phyloP scores from a whole-genome alignment of 306 rosid species.

The Vachellia pachyceras region DNA sequence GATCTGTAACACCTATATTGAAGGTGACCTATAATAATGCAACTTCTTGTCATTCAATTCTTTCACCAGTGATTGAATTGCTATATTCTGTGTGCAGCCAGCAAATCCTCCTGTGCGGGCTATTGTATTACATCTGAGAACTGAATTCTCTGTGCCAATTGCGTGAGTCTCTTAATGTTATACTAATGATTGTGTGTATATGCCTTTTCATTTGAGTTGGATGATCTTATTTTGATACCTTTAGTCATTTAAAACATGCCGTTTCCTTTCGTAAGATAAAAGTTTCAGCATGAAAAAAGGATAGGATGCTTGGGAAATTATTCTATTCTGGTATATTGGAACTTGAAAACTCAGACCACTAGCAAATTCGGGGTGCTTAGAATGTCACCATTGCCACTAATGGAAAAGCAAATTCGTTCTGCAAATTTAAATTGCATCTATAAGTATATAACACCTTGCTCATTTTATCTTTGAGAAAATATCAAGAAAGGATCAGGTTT shows the following conservation, averaged over 20 bases:
- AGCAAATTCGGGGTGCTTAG: background rate
- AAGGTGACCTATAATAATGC: conserved; percentile 55
- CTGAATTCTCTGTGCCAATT: conserved; percentile 71
- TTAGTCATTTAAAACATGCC: conserved; percentile 1
- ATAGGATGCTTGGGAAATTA: background rate
- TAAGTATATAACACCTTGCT: conserved; percentile 15
- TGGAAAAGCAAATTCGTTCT: background rate
- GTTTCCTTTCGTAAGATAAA: conserved; percentile 1
- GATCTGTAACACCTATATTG: conserved; percentile 72
- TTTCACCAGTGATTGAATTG: conserved; percentile 42
- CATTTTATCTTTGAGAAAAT: background rate
- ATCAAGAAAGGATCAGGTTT: background rate
- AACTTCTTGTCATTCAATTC: conserved; percentile 10
- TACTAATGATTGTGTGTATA: conserved; percentile 22
- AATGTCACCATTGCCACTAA: background rate
- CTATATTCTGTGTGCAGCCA: conserved; percentile 57
- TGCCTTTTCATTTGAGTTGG: conserved; percentile 29
- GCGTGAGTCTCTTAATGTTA: conserved; percentile 59
- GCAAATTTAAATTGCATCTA: background rate
- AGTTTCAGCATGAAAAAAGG: background rate
- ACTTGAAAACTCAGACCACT: background rate
- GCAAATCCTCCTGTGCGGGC: conserved; percentile 97
- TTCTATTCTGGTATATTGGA: conserved; percentile 5
- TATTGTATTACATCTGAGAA: conserved; percentile 72
- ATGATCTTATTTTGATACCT: conserved; percentile 13